Conservation (phyloP, 345 rosid genomes). For the Moricandia arvensis region DNA sequence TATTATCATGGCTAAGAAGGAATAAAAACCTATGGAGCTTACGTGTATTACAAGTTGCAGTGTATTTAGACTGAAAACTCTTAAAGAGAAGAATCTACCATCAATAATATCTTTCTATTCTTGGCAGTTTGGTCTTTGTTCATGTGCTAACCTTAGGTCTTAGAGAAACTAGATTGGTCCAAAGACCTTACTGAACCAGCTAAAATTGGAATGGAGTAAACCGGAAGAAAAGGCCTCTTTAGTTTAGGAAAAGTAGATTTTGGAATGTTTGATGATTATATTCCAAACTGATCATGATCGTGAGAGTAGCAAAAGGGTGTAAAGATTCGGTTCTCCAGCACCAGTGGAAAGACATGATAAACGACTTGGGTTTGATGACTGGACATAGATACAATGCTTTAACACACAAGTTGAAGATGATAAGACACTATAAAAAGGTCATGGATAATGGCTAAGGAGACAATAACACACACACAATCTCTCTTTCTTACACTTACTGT, state of each 20-base stretch:
- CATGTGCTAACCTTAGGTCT: background rate
- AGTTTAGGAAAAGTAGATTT: background rate
- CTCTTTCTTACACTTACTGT: background rate
- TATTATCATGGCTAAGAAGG: background rate
- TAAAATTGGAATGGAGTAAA: background rate
- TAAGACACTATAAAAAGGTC: conserved; percentile 27
- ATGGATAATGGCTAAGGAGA: conserved; percentile 30
- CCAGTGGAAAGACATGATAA: conserved; percentile 29
- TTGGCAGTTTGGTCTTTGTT: no score
- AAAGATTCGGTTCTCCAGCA: conserved; percentile 35
- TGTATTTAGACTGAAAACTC: background rate
- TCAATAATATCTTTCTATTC: background rate
- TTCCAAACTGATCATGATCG: conserved; percentile 22
- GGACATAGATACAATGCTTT: conserved; percentile 21
- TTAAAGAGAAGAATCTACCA: background rate
- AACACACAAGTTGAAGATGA: background rate
- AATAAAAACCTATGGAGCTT: background rate
- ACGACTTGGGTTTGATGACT: conserved; percentile 34
- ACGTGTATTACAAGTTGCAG: background rate
- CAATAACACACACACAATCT: conserved; percentile 14
- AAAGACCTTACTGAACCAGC: background rate
- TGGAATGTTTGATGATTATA: conserved; percentile 16
- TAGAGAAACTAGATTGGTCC: background rate
- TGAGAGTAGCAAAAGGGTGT: conserved; percentile 22
- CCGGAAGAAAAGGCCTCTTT: background rate